phyloP scores from a whole-genome alignment of 805 yeast genomes.

The Yarrowia sp. region DNA sequence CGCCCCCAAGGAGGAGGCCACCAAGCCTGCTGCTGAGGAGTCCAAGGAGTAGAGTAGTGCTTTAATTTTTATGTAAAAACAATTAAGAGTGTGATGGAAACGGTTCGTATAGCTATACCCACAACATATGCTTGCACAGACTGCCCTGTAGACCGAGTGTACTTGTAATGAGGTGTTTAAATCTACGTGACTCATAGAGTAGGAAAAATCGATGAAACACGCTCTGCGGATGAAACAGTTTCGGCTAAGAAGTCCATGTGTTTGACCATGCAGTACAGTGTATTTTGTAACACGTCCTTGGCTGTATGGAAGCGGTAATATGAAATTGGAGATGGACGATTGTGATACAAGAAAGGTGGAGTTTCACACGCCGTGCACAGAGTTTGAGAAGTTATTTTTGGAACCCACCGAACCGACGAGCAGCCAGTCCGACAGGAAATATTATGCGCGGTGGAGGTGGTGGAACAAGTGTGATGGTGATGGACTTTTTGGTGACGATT shows the following conservation, averaged over 20 bases:
- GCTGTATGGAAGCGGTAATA: too few relatives aligned
- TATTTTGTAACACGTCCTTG: too few relatives aligned
- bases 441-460: too few relatives aligned
- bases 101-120: slow-evolving; percentile 23
- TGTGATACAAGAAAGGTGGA: too few relatives aligned
- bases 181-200: not conserved
- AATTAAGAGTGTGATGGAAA: slow-evolving; percentile 26
- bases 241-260: not conserved
- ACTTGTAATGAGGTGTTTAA: not conserved
- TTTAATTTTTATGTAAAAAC: slow-evolving; percentile 27
- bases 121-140: not conserved
- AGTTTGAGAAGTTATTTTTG: too few relatives aligned
- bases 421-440: too few relatives aligned
- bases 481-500: too few relatives aligned
- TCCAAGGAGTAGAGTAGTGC: slow-evolving; percentile 25
- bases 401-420: too few relatives aligned
- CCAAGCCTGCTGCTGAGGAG: slow-evolving; percentile 31
- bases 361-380: too few relatives aligned
- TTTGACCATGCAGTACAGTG: not conserved
- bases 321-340: too few relatives aligned
- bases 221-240: too few relatives aligned
- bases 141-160: not conserved
- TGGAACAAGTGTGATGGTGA: too few relatives aligned
- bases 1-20: slow-evolving; percentile 34
- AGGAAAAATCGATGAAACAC: not conserved